Base-by-base conservation (phyloP, 306 rosid genomes). In the Carpinus viminea region DNA sequence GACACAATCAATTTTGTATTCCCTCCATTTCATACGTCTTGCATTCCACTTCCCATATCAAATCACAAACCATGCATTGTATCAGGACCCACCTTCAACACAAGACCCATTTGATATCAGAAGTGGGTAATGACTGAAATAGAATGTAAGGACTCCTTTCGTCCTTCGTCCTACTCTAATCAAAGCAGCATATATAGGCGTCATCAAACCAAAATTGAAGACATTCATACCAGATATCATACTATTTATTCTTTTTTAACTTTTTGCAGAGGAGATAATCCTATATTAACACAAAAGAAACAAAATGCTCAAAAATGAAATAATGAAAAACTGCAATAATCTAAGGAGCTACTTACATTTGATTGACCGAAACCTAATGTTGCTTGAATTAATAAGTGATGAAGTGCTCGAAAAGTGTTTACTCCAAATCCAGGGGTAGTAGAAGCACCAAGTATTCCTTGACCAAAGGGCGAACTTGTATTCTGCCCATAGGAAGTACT, bases 401-500 rank as follows among this genome's bases (percentile, higher is more conserved):
- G 89, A 62, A 38, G 91, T 81, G 71, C 71, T 66, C 6, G 71
- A 66, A 18, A 38, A 66, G 13, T 66, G 13, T 41, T 66, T 66
- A 41, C 71, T 6, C 71, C 48, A 38, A 66, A 38, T 38, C 71
- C 71, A 13, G 71, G 46, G 24, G 71, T 36, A 43, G 16, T 16
- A n/a, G 16, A 66, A 66, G 50, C 21, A 66, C 71, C 71, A 18
- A 38, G 48, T n/a, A 66, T 66, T 66, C 48, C 71, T 18, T 38
- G 71, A 18, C 51, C 71, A 9, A 66, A 66, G 87, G 83, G 82
- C 20, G 90, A 80, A 61, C 82, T 24, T 20, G 87, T 7, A 77
- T 66, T 76, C 81, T 76, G 91, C 71, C 90, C 92, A 87, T 93
- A 91, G 36, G 88, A 72, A 11, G 89, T 43, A 46, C 89, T 75